phyloP scores from a whole-genome alignment of 768 basidiomycete species.

The Strobilomyces echinocephalus region DNA sequence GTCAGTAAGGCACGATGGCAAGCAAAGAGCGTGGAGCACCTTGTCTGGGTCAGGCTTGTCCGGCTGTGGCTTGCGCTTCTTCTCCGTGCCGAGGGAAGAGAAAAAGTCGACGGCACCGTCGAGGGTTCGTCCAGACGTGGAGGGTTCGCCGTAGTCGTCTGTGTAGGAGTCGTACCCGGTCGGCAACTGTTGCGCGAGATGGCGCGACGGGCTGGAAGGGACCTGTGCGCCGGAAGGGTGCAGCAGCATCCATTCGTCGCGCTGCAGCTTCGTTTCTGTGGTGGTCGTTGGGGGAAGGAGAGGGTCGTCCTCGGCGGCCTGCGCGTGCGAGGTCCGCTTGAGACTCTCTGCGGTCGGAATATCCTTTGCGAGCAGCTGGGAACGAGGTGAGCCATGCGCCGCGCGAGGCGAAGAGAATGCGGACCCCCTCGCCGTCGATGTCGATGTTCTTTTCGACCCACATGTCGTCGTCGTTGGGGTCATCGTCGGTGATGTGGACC shows the following conservation, averaged over 20 bases:
- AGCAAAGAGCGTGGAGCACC: conserved; percentile 34
- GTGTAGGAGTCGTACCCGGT: conserved; percentile 49
- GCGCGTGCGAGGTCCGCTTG: conserved; percentile 59
- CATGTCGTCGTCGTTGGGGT: conserved; percentile 66
- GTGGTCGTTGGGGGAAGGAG: conserved; percentile 41
- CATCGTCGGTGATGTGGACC: conserved; percentile 57
- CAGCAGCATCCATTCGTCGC: conserved; percentile 91
- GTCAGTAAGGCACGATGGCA: conserved; percentile 2
- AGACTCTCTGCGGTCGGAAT: conserved; percentile 76
- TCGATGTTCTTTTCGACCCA: conserved; percentile 89
- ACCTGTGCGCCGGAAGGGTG: conserved; percentile 26
- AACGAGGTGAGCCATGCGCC: conserved; percentile 5
- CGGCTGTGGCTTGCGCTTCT: conserved; percentile 56
- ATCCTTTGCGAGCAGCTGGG: conserved; percentile 59
- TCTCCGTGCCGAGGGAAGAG: conserved; percentile 77
- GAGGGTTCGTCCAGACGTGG: conserved; percentile 41
- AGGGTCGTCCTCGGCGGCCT: conserved; percentile 40
- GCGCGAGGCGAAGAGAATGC: conserved; percentile 20
- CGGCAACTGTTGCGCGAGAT: conserved; percentile 26
- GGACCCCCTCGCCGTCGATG: conserved; percentile 68
- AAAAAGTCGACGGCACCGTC: conserved; percentile 82
- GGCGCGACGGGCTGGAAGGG: conserved; percentile 31
- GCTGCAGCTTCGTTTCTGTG: conserved; percentile 49
- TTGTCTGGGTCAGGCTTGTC: conserved; percentile 68
- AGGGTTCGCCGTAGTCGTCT: conserved; percentile 60